Conservation (phyloP, 805 yeast genomes). For the Yarrowia deformans region DNA sequence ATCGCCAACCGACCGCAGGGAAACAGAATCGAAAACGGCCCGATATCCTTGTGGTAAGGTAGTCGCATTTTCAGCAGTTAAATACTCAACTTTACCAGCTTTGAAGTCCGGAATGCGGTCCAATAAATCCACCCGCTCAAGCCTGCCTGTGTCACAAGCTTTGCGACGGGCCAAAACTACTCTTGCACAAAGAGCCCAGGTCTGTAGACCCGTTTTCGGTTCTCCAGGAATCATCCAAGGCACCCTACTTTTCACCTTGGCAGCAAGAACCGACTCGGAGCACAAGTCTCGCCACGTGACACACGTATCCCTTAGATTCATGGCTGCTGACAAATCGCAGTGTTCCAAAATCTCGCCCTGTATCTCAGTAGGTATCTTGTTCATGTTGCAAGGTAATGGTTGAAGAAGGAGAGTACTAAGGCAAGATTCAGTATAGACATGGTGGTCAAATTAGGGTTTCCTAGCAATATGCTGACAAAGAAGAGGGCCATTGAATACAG, state of each 20-base stretch:
- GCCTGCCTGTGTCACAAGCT: background rate
- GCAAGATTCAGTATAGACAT: too few species aligned
- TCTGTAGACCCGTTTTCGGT: background rate
- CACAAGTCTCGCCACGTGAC: background rate
- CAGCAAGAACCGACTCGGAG: background rate
- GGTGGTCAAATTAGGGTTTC: too few species aligned
- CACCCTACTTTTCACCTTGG: background rate
- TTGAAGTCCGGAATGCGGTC: slow-evolving; percentile 6
- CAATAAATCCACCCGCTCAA: background rate
- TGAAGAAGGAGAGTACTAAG: too few species aligned
- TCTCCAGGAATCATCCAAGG: slow-evolving; percentile 7
- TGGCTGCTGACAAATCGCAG: background rate
- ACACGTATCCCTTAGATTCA: background rate
- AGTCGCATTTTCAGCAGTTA: background rate
- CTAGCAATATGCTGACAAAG: too few species aligned
- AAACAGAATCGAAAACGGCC: background rate
- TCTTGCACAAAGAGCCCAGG: slow-evolving; percentile 1
- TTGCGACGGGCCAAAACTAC: background rate
- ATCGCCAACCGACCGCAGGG: background rate
- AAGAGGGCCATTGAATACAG: too few species aligned
- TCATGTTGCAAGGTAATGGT: background rate
- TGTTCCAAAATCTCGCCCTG: background rate
- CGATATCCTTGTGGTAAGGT: background rate
- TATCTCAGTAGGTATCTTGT: slow-evolving; percentile 1
- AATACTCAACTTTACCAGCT: slow-evolving; percentile 5